Conservation (phyloP, 108 stramenopile genomes). For the Cyclotella choctawhatcheeana region DNA sequence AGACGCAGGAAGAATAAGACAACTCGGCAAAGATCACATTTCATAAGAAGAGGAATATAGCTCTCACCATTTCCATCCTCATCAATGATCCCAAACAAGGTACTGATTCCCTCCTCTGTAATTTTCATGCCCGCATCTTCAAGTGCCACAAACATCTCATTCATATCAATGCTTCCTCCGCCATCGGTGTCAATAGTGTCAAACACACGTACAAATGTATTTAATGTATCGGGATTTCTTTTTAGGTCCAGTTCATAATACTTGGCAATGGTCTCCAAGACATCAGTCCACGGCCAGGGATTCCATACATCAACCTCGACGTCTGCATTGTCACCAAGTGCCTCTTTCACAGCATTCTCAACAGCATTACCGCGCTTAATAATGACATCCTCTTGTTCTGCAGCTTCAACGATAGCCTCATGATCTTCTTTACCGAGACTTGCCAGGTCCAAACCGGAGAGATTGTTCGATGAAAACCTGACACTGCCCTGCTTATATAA, state of each 20-base stretch:
- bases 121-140: slow-evolving; percentile 10
- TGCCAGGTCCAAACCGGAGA: too few species aligned
- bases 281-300: slow-evolving; percentile 20
- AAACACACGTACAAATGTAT: slow-evolving; percentile 1
- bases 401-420: neutral
- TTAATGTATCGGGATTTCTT: neutral
- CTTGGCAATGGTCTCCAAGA: slow-evolving; percentile 5
- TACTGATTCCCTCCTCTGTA: slow-evolving; percentile 12
- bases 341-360: slow-evolving; percentile 3
- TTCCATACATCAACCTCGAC: slow-evolving; percentile 23
- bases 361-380: slow-evolving; percentile 9
- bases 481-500: too few species aligned
- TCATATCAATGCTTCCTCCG: slow-evolving; percentile 7
- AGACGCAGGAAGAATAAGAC: neutral
- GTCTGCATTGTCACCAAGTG: neutral
- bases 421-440: slow-evolving; percentile 5
- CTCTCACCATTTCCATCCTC: slow-evolving; percentile 25
- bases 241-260: slow-evolving; percentile 2
- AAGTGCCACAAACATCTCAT: slow-evolving; percentile 22
- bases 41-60: neutral
- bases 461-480: too few species aligned
- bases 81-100: slow-evolving; percentile 22
- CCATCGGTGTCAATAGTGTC: slow-evolving; percentile 22
- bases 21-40: too few species aligned
- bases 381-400: slow-evolving; percentile 12